These are phyloP conservation scores for Darksidea phi DNA, from an alignment of 495 filamentous ascomycete genomes.

Conservation along the genomic window DNA sequence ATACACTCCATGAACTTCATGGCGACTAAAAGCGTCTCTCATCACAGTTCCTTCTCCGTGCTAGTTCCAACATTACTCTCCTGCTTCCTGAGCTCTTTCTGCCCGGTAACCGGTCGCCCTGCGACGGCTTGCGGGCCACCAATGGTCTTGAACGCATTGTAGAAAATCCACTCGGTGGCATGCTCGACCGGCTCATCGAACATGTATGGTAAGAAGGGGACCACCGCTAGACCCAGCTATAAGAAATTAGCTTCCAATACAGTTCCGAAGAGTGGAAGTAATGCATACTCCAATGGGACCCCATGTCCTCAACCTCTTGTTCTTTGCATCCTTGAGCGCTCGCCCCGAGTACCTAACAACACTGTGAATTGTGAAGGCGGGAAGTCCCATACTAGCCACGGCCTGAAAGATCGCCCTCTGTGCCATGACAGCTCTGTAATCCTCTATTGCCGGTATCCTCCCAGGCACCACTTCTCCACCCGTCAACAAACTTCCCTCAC, in stretches of 20 bases:
- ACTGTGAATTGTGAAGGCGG: constrained; percentile 92
- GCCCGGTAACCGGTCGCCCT: constrained; percentile 43
- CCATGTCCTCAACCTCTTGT: constrained; percentile 70
- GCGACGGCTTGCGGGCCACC: constrained; percentile 64
- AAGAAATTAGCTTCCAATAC: background rate
- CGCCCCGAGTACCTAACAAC: constrained; percentile 82
- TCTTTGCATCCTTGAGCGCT: constrained; percentile 79
- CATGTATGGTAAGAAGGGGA: constrained; percentile 82
- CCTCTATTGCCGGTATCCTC: constrained; percentile 75
- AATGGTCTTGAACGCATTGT: constrained; percentile 67
- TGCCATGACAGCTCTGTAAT: constrained; percentile 87
- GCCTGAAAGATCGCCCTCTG: constrained; percentile 88
- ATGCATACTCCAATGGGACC: constrained; percentile 75
- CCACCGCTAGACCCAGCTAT: constrained; percentile 75
- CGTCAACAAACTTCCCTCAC: constrained; percentile 6
- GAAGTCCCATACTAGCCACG: constrained; percentile 87
- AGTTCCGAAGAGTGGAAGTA: background rate
- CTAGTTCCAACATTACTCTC: constrained; percentile 41
- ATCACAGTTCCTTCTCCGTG: constrained; percentile 56
- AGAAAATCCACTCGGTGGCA: constrained; percentile 85
- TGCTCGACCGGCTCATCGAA: constrained; percentile 94
- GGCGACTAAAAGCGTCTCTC: too few relatives aligned
- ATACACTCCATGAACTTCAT: too few relatives aligned
- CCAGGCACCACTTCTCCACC: constrained; percentile 44
- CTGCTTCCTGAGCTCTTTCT: constrained; percentile 54